Conservation (phyloP, 148 eudicot species). For the Polygonum aviculare region DNA sequence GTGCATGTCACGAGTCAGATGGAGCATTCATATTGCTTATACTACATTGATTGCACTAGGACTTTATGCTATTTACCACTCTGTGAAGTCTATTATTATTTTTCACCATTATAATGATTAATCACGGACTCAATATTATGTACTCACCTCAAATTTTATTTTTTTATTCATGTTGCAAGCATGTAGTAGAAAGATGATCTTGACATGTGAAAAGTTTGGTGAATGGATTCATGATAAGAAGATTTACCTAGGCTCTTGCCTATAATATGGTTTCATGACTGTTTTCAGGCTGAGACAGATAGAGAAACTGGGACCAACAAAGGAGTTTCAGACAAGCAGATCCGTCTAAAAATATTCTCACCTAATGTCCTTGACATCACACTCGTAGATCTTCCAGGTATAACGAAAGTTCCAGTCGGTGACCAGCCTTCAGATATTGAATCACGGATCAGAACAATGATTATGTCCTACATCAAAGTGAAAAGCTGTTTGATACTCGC, state of each 20-base stretch:
- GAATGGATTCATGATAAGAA: conserved; percentile 4
- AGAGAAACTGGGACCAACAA: conserved; percentile 64
- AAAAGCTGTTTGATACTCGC: conserved; percentile 39
- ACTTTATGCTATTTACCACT: neutral
- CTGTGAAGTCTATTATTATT: neutral
- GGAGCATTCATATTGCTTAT: neutral
- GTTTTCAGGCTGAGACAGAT: conserved; percentile 58
- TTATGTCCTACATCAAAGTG: conserved; percentile 51
- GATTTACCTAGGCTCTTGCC: neutral
- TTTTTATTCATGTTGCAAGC: neutral
- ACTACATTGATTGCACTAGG: neutral
- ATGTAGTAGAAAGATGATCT: neutral
- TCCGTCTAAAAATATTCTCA: conserved; percentile 61
- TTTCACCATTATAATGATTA: neutral
- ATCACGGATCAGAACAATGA: conserved; percentile 63
- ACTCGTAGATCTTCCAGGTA: conserved; percentile 68
- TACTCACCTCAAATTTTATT: neutral
- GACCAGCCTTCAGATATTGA: conserved; percentile 86
- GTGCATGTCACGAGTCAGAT: neutral
- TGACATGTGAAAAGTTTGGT: neutral
- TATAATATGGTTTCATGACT: neutral
- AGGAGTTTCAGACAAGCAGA: conserved; percentile 65
- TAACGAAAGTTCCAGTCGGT: conserved; percentile 80
- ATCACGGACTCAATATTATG: no score
- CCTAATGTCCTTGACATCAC: conserved; percentile 76